phyloP scores from a whole-genome alignment of 345 rosid species.

The rapeseed (Brassica napus) region DNA sequence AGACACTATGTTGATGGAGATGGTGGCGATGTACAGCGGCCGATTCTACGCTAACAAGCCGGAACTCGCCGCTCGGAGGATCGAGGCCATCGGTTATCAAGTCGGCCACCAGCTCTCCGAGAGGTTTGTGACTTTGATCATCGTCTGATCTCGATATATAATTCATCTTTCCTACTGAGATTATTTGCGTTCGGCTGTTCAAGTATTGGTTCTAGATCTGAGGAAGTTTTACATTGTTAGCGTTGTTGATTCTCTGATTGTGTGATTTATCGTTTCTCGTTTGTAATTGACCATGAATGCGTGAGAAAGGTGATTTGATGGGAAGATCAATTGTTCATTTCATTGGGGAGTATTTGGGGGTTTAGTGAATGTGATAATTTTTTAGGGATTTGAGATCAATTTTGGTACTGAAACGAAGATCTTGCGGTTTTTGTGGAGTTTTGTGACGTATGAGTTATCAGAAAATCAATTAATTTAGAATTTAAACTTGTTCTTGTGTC shows the following conservation, averaged over 20 bases:
- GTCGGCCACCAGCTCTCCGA: conserved; percentile 99
- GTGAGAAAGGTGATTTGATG: neutral
- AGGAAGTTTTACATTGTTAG: neutral
- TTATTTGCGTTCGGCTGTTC: neutral
- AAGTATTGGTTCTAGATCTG: conserved; percentile 30
- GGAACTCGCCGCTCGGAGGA: conserved; percentile 98
- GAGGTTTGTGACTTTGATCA: conserved; percentile 50
- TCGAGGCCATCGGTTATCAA: conserved; percentile 98
- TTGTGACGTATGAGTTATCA: neutral
- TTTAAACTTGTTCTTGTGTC: conserved; percentile 2
- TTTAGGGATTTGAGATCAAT: neutral
- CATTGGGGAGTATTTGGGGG: neutral
- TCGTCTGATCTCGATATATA: conserved; percentile 4
- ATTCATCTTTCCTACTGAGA: neutral
- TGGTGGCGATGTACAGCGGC: conserved; percentile 80
- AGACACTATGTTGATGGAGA: conserved; percentile 77
- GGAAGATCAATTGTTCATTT: neutral
- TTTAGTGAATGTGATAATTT: neutral
- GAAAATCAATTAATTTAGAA: neutral
- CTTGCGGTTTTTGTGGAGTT: neutral
- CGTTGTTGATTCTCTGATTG: neutral
- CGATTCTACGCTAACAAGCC: conserved; percentile 84
- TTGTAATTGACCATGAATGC: conserved; percentile 13
- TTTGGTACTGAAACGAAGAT: neutral
- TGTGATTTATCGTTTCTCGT: neutral